These are phyloP conservation scores for Aspergillus vadensis DNA, from an alignment of 2,329 filamentous ascomycete species.

Conservation along the genomic window DNA sequence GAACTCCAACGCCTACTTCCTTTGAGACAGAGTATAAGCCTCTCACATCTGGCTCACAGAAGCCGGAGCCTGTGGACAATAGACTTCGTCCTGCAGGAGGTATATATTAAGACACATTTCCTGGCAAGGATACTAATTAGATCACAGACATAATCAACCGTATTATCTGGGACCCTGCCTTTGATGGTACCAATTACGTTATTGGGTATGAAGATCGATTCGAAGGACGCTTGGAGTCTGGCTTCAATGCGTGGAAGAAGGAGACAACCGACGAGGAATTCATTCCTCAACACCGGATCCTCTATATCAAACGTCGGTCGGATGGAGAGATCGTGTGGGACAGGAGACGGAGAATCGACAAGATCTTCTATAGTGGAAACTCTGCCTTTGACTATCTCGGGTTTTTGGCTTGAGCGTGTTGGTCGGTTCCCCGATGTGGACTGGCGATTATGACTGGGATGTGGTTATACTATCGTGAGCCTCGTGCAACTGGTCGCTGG, in stretches of 20 bases:
- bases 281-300: slow-evolving; percentile 57
- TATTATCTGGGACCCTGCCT: slow-evolving; percentile 52
- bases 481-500: too few relatives aligned
- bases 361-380: slow-evolving; percentile 50
- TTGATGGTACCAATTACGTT: slow-evolving; percentile 49
- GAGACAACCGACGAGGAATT: slow-evolving; percentile 59
- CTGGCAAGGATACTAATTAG: slow-evolving; percentile 19
- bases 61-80: slow-evolving; percentile 16
- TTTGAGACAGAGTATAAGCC: not conserved
- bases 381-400: slow-evolving; percentile 33
- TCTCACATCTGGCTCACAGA: not conserved
- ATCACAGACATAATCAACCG: slow-evolving; percentile 45
- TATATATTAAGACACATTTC: slow-evolving; percentile 2
- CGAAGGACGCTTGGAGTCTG: slow-evolving; percentile 51
- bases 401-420: slow-evolving; percentile 28
- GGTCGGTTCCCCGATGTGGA: too few relatives aligned
- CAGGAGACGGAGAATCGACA: slow-evolving; percentile 49
- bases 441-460: not conserved
- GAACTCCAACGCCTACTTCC: not conserved
- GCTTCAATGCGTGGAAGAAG: slow-evolving; percentile 54
- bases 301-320: slow-evolving; percentile 50
- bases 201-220: slow-evolving; percentile 60
- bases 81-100: slow-evolving; percentile 18
- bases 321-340: slow-evolving; percentile 54
- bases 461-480: not conserved